Evolutionary conservation across 2,329 filamentous ascomycete species (phyloP), one percentile per base, ranked within the genome.

Genomic region (Ophiocordyceps camponoti-floridani): DNA sequence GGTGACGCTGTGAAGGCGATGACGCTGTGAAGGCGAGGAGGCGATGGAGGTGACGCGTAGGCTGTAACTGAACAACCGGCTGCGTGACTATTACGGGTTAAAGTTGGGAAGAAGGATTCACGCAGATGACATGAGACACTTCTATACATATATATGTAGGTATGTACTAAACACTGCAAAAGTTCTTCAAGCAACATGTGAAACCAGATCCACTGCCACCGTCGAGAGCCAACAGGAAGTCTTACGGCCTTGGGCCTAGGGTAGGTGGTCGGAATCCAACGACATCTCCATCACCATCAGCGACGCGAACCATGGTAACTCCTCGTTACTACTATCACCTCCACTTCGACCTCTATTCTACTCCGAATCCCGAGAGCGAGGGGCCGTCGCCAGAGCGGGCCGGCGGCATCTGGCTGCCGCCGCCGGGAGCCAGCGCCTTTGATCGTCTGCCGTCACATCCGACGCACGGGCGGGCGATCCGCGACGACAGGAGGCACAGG

Each of bases 311-410:
- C 6, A 35, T 18, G 35, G 12, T 38, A 8, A 38, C 77, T 74
- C 70, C 71, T 63, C 69, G 69, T 28, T 79, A 77, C 57, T 75
- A 73, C 50, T 81, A 80, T 53, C 76, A 81, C 52, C 55, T 82
- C n/a, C 78, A 73, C 52, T 70, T 82, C 53, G 77, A 82, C 62
- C 66, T 81, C 40, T 81, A 80, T 57, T 60, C 66, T 40, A 67
- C 62, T 48, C 58, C 66, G 42, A 58, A 63, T 43, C 65, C 66
- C 42, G 45, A 48, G 40, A 43, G 44, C 37, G 45, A 43, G 43
- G 45, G 43, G 43, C 43, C 42, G 16, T 47, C 46, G 26, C 47
- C 44, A 47, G 45, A 23, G 12, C 46, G 44, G 33, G 48, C 43
- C 45, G 45, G 49, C 40, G 45, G 59, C 35, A 52, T 71, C 49